phyloP scores from a whole-genome alignment of 208 protist species.

The Acanthamoeba rhysodes region DNA sequence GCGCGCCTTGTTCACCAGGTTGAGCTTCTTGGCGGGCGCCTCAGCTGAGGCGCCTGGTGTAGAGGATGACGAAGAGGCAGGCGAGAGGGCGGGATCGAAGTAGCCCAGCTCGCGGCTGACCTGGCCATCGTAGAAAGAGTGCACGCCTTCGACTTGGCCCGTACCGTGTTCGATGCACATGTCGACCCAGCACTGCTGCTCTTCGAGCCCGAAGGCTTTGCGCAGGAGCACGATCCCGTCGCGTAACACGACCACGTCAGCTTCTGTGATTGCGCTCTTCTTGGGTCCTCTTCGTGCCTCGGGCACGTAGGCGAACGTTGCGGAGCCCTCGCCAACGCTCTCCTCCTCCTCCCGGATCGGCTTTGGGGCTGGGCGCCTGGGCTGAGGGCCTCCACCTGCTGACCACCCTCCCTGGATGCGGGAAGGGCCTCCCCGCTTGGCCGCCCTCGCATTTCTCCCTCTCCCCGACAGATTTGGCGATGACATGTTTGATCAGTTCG shows the following conservation, averaged over 20 bases:
- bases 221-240: slow-evolving; percentile 12
- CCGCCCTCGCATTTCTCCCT: not conserved
- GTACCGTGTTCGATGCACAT: slow-evolving; percentile 55
- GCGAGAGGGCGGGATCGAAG: not conserved
- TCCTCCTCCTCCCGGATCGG: not conserved
- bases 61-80: not conserved
- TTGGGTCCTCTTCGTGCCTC: not conserved
- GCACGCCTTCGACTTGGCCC: slow-evolving; percentile 19
- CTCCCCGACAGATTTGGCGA: not conserved
- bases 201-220: slow-evolving; percentile 1
- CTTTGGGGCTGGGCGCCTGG: not conserved
- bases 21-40: not conserved
- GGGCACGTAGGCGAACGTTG: not conserved
- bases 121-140: slow-evolving; percentile 62
- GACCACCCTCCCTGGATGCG: slow-evolving; percentile 35
- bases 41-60: not conserved
- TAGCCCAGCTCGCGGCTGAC: slow-evolving; percentile 16
- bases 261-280: not conserved
- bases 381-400: not conserved
- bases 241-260: not conserved
- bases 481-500: too few species aligned
- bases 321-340: not conserved
- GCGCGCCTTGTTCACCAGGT: slow-evolving; percentile 61
- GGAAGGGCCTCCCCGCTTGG: not conserved
- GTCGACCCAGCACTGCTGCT: slow-evolving; percentile 55